A percentile compares a stretch with the other conserved stretches of the same genome.
phyloP scores from a whole-genome alignment of 2,329 filamentous ascomycete species.

The Rasamsonia emersonii region DNA sequence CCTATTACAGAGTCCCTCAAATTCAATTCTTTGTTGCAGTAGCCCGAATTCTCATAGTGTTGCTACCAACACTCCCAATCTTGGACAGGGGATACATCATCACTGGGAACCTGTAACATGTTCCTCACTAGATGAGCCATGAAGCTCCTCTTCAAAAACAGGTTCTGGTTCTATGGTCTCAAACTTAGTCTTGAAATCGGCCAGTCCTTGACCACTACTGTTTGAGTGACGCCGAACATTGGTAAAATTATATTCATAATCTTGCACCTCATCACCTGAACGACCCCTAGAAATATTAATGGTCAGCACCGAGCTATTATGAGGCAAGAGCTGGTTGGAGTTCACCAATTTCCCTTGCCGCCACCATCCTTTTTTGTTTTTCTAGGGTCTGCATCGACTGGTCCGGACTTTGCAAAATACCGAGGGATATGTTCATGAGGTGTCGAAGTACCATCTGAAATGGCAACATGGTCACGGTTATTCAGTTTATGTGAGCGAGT shows the following conservation, averaged over 20 bases:
- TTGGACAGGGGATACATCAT: no score
- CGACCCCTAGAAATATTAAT: conserved; percentile 56
- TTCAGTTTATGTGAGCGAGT: conserved; percentile 95
- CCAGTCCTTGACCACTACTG: conserved; percentile 65
- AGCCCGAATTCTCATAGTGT: no score
- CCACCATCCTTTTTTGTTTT: conserved; percentile 95
- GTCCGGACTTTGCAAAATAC: conserved; percentile 85
- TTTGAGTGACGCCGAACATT: conserved; percentile 90
- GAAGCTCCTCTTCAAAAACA: conserved; percentile 79
- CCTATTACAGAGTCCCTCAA: no score
- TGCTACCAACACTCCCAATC: no score
- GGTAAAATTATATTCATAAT: conserved; percentile 72
- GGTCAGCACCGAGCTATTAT: conserved; percentile 1
- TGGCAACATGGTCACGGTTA: conserved; percentile 78
- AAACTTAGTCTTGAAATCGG: conserved; percentile 93
- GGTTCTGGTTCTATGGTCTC: conserved; percentile 83
- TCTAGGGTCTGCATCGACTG: conserved; percentile 72
- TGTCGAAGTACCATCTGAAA: conserved; percentile 63
- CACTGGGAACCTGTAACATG: neutral
- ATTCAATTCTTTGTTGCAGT: no score
- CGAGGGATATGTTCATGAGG: conserved; percentile 71
- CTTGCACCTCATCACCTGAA: conserved; percentile 72
- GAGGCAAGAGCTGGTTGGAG: conserved; percentile 3
- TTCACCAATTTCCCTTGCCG: conserved; percentile 88
- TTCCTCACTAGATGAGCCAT: conserved; percentile 54